Evolutionary conservation across 768 basidiomycete species (phyloP), one percentile per base, ranked within the genome.

Genomic region (Kwoniella mangroviensis): DNA sequence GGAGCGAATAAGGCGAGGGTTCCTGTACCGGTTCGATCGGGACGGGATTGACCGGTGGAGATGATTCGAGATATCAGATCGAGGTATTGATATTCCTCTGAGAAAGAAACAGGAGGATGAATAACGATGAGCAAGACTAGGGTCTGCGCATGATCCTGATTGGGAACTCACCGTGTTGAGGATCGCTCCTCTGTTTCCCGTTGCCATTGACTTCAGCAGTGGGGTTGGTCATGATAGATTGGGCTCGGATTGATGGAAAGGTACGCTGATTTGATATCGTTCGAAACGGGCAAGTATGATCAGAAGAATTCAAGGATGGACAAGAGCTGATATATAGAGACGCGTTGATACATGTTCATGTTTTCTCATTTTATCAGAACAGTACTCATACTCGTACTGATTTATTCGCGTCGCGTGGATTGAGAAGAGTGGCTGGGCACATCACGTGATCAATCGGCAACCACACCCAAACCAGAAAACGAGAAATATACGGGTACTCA

Each of bases 1-100:
- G 96, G 96, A 0, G 94, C 95, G 80, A 99, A 98, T 81, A 96
- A 81, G 60, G 95, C 90, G 74, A 92, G 84, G 11, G 95, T 98
- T 64, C 96, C 96, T 0, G 96, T 98, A 19, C 96, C 96, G 0
- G 96, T 99, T 59, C 96, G 89, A 80, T 99, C 96, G 65, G 91
- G 88, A 41, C 96, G 90, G 11, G 84, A 72, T 67, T 92, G 92
- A 12, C 96, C 96, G 0, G 86, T 86, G 51, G 88, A 86, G 52
- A 98, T 86, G 71, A 95, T 90, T 71, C 86, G 86, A 66, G 87
- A 84, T 67, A 98, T 92, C 75, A 99, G 89, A 67, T 87, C 82
- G 52, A 97, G 89, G 81, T 99, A 98, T 82, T 98, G 95, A 54
- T 88, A 77, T 83, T 99, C 96, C 76, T 97, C 94, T 80, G 43